phyloP scores from a whole-genome alignment of 306 rosid species.

The Quercus agrifolia region DNA sequence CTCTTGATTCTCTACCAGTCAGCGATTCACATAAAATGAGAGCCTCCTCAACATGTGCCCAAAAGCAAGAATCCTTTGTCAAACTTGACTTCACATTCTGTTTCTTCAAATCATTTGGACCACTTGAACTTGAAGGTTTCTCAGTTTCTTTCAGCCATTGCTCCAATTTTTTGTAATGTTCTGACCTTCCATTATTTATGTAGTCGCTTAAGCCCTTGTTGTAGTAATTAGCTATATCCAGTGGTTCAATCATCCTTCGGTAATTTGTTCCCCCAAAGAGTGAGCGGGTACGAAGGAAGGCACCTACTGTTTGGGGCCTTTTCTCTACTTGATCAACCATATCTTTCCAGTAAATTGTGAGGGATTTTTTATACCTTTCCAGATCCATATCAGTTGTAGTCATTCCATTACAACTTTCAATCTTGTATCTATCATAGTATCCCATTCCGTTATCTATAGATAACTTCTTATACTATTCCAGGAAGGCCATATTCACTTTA shows the following conservation, averaged over 20 bases:
- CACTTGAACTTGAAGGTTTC: not conserved
- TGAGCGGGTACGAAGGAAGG: constrained; percentile 25
- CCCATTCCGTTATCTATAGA: constrained; percentile 16
- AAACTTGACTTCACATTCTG: constrained; percentile 27
- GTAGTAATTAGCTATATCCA: constrained; percentile 50
- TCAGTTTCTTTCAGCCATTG: constrained; percentile 18
- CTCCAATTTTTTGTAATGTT: constrained; percentile 38
- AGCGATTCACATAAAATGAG: constrained; percentile 18
- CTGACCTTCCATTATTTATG: constrained; percentile 12
- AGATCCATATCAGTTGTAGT: not conserved
- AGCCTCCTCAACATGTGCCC: constrained; percentile 74
- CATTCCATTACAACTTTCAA: not conserved
- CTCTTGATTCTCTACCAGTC: not conserved
- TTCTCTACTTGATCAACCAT: constrained; percentile 39
- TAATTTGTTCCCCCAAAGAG: constrained; percentile 45
- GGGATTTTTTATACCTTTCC: constrained; percentile 1
- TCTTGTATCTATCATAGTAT: constrained; percentile 62
- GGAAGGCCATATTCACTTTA: constrained; percentile 41
- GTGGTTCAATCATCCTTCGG: constrained; percentile 71
- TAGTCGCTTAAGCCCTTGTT: not conserved
- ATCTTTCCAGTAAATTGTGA: constrained; percentile 46
- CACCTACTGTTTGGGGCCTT: constrained; percentile 45
- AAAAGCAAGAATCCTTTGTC: constrained; percentile 71
- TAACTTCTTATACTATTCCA: constrained; percentile 60
- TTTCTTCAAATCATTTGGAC: not conserved